Evolutionary conservation across 2,329 filamentous ascomycete genomes (phyloP).

Genomic region (Neonectria ditissima): DNA sequence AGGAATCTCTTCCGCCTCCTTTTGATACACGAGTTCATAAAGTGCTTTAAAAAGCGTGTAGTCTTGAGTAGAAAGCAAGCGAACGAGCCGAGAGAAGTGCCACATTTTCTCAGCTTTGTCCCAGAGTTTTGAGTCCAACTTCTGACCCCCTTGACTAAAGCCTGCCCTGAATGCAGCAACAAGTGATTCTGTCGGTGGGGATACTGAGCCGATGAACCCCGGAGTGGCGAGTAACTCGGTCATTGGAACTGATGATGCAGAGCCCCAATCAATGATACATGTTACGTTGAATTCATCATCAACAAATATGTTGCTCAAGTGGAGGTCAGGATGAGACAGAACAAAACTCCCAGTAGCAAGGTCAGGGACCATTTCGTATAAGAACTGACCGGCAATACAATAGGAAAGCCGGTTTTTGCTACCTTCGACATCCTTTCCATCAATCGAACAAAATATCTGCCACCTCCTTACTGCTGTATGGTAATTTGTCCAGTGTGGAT

Average conservation of each 20-base stretch:
- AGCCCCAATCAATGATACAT: conserved; percentile 45
- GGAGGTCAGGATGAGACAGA: conserved; percentile 41
- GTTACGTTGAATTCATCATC: conserved; percentile 41
- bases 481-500: conserved; percentile 34
- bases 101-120: conserved; percentile 28
- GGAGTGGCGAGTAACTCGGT: conserved; percentile 30
- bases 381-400: conserved; percentile 37
- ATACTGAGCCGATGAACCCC: conserved; percentile 8
- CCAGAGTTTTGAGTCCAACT: conserved; percentile 13
- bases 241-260: conserved; percentile 31
- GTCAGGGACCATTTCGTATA: conserved; percentile 44
- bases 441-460: conserved; percentile 19
- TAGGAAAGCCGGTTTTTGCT: conserved; percentile 42
- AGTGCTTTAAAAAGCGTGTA: conserved; percentile 31
- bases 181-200: conserved; percentile 1
- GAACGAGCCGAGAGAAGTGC: conserved; percentile 35
- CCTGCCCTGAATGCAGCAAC: conserved; percentile 24
- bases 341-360: conserved; percentile 18
- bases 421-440: conserved; percentile 18
- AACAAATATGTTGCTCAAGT: conserved; percentile 43
- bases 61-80: conserved; percentile 38
- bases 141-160: conserved; percentile 18
- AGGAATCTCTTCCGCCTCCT: conserved; percentile 16
- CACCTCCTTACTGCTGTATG: conserved; percentile 14
- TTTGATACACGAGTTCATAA: conserved; percentile 29